These are phyloP conservation scores for Aureobasidium lini DNA, from an alignment of 2,329 filamentous ascomycete genomes.

Conservation along the genomic window DNA sequence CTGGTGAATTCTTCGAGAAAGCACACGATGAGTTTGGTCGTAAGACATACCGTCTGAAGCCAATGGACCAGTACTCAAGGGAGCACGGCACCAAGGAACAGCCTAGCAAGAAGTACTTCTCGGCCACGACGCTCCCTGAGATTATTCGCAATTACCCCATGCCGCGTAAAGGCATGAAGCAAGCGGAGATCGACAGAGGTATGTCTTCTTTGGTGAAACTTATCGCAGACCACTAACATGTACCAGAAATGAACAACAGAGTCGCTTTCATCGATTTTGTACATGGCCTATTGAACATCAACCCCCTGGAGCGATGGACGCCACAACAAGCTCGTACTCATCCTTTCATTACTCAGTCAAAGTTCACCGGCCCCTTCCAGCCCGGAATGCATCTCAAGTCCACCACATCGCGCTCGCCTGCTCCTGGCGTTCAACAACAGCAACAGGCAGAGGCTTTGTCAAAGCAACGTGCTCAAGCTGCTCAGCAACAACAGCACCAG, in stretches of 20 bases:
- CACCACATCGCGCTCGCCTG: slow-evolving; percentile 78
- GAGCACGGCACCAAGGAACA: slow-evolving; percentile 97
- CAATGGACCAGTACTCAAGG: slow-evolving; percentile 94
- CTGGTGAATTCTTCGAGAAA: slow-evolving; percentile 96
- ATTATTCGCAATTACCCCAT: slow-evolving; percentile 98
- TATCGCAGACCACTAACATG: not conserved
- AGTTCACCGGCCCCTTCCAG: slow-evolving; percentile 92
- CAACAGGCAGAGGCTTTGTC: slow-evolving; percentile 89
- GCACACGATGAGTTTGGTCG: slow-evolving; percentile 83
- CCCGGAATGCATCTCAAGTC: slow-evolving; percentile 95
- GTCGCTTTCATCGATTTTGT: slow-evolving; percentile 98
- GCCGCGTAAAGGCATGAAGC: slow-evolving; percentile 99
- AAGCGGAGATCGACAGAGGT: slow-evolving; percentile 93
- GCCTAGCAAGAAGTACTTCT: slow-evolving; percentile 99
- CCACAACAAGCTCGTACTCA: slow-evolving; percentile 96
- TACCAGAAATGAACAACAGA: slow-evolving; percentile 91
- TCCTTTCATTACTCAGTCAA: slow-evolving; percentile 97
- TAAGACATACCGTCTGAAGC: slow-evolving; percentile 85
- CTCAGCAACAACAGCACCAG: slow-evolving; percentile 43
- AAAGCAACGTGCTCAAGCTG: slow-evolving; percentile 68
- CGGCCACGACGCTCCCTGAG: slow-evolving; percentile 84
- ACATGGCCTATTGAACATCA: slow-evolving; percentile 83
- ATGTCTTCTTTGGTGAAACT: slow-evolving; percentile 25
- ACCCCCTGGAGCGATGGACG: slow-evolving; percentile 93
- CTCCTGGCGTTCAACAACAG: slow-evolving; percentile 90